Percentiles rank a stretch among this genome's conserved stretches.
Evolutionary conservation across 192 early-diverging fungal species (phyloP).

Genomic region (Backusella morwellensis): DNA sequence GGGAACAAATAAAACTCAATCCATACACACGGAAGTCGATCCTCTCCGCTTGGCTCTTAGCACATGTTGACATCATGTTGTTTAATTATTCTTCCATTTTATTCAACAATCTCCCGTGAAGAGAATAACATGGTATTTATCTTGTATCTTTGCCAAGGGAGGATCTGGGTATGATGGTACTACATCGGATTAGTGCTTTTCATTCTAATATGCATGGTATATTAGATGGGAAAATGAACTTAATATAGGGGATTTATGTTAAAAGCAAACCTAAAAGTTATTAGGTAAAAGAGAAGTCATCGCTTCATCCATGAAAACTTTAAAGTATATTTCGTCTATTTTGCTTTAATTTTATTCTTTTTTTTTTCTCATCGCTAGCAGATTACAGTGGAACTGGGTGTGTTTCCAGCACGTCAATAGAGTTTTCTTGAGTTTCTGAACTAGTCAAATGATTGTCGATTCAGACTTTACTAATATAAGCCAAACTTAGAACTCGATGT

Average conservation of each 20-base stretch:
- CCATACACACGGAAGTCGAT: background rate
- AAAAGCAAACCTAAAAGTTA: background rate
- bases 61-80: background rate
- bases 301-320: background rate
- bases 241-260: background rate
- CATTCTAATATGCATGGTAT: background rate
- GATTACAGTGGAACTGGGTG: background rate
- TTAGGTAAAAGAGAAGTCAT: background rate
- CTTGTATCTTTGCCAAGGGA: conserved; percentile 6
- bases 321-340: background rate
- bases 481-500: too few relatives aligned
- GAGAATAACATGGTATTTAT: background rate
- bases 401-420: background rate
- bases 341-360: background rate
- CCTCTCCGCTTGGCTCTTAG: background rate
- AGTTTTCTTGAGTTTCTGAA: background rate
- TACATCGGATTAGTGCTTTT: background rate
- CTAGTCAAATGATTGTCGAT: background rate
- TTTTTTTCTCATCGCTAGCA: background rate
- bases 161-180: conserved; percentile 4
- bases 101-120: conserved; percentile 7
- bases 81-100: conserved; percentile 5
- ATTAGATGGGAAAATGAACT: background rate
- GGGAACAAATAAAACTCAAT: background rate
- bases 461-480: background rate